Evolutionary conservation across 352 stramenopile species (phyloP), one percentile per base, ranked within the genome.

Genomic region (Phytopythium vexans): DNA sequence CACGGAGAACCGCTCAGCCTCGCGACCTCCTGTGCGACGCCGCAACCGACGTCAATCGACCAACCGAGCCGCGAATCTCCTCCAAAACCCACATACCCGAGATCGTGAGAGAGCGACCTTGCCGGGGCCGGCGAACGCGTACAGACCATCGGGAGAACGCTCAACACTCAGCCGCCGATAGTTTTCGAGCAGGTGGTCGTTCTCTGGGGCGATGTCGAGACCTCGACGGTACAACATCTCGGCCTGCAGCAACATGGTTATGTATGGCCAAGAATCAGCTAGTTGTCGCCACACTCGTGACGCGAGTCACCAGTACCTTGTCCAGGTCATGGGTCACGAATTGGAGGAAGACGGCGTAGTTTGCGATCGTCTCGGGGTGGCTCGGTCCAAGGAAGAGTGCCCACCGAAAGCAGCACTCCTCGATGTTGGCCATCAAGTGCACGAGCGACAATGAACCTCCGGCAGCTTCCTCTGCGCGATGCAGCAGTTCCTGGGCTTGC

Each of bases 201-300:
- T 84, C 8, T 42, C 49, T 10, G 74, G 59, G 31, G 85, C 72
- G 0, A 76, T 6, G 39, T 83, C 76, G 12, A 91, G 69, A 16
- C 80, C 80, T 34, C 80, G 74, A 1, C 80, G 80, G 46, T 86
- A 91, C 3, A 93, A 55, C 4, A 74, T 53, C 52, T 89, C 80
- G 0, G 80, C 83, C 74, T 87, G 36, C 2, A 27, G 21, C 21
- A 27, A 27, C 21, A 27, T 27, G 21, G 21, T 14, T 14, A 44
- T 7, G 15, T 8, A 8, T 51, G 41, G 11, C 40, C 44, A n/a
- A 1, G 33, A 42, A 7, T n/a, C 11, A 44, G 32, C 11, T 10
- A 33, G 15, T 42, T 0, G 44, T 33, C 31, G 9, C 8, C 12
- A 8, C n/a, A 12, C 37, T 34, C 44, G 14, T 7, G 32, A 58